Base-by-base conservation (phyloP, 148 eudicot species). In the Rhododendron kiyosumense region DNA sequence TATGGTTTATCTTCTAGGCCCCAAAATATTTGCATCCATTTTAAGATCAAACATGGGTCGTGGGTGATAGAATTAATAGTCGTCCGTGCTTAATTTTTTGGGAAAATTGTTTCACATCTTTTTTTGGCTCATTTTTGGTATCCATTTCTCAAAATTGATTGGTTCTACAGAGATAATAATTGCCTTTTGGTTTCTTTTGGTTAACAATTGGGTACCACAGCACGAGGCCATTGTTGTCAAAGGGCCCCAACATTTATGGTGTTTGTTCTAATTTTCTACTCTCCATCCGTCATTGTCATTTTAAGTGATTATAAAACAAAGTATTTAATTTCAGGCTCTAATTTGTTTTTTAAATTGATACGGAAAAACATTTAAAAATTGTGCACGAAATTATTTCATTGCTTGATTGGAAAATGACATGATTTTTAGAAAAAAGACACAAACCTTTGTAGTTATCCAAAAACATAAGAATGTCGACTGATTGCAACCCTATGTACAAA, bases 211-310 rank as follows among this genome's bases (percentile, higher is more conserved):
- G 80, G 80, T 41, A 38, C 80, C 80, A 41, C 48, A 77, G 36
- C 22, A 36, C 3, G 78, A 46, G 17, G 28, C 51, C 12, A 9
- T 46, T 41, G 26, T 22, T 43, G 13, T 20, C 26, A 38, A 43
- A 41, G 49, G 51, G 80, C 26, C 80, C 79, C 78, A 77, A 41
- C 80, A 77, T 77, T 77, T 77, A 77, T 77, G 28, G 80, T 41
- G 24, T 22, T 77, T 41, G 51, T 77, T 77, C 24, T 7, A 18
- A 14, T 75, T 75, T 14, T 20, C 79, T 38, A 75, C 43, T 5
- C 48, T 17, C 11, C 3, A 6, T 9, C 7, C 46, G 0, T 26
- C 67, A 22, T 61, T 24, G 26, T 7, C 67, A 7, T 61, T 52
- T 52, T 14, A 52, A 14, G 17, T 52, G 57, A 52, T 14, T 52